Evolutionary conservation across 169 alveolate species (phyloP).

Genomic region (Cryptosporidium sp.): DNA sequence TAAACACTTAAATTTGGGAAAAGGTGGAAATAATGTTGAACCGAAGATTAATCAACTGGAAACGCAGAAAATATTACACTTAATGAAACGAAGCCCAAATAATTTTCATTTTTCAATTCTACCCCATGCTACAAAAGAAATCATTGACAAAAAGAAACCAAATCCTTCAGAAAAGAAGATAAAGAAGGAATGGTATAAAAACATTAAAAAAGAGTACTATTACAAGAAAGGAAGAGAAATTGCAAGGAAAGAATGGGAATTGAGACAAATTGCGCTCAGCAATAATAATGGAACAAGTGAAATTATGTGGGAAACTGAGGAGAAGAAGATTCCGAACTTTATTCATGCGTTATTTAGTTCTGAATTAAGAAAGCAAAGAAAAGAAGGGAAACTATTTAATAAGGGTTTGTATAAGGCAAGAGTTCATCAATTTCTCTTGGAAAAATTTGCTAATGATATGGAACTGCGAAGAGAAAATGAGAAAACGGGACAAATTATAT

Average conservation of each 20-base stretch:
- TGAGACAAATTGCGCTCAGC: constrained; percentile 5
- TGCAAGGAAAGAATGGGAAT: constrained; percentile 56
- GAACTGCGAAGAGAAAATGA: constrained; percentile 5
- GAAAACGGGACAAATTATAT: background rate
- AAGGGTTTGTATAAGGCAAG: constrained; percentile 67
- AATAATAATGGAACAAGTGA: constrained; percentile 7
- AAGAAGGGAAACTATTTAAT: constrained; percentile 40
- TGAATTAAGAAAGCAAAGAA: constrained; percentile 23
- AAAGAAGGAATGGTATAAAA: constrained; percentile 35
- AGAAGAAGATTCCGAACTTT: constrained; percentile 4
- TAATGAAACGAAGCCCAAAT: constrained; percentile 16
- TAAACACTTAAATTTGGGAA: background rate
- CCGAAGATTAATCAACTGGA: background rate
- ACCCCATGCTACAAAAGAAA: constrained; percentile 31
- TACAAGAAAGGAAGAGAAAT: constrained; percentile 28
- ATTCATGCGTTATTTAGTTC: constrained; percentile 31
- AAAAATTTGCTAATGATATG: constrained; percentile 12
- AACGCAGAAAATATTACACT: background rate
- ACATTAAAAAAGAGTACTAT: constrained; percentile 15
- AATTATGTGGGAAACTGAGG: constrained; percentile 22
- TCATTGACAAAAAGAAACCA: constrained; percentile 1
- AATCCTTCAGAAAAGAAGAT: constrained; percentile 8
- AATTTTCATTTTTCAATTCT: constrained; percentile 44
- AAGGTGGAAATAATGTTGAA: background rate
- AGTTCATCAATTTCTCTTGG: constrained; percentile 50